Base-by-base conservation (phyloP, 1,284 basidiomycete species). In the Vanrija sp. region DNA sequence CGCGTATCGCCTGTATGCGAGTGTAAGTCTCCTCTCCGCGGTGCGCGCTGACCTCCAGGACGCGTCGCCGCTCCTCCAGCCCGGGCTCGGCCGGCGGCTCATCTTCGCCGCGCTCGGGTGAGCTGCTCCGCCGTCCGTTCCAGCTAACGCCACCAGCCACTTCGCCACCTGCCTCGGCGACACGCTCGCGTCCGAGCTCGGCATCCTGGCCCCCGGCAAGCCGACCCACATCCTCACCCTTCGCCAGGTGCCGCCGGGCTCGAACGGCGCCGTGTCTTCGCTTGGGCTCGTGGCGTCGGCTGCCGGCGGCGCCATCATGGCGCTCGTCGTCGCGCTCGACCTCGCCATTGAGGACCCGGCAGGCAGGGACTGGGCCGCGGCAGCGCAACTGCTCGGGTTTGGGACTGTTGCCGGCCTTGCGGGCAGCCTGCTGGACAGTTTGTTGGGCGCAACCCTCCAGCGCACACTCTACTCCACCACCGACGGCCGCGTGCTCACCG, bases 371-470 rank as follows among this genome's bases (percentile, higher is more conserved):
- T 52, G 44, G 51, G n/a, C 43, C 0, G 28, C 23, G 64, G 83
- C 12, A 57, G 83, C 49, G 55, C 78, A 14, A 26, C 38, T 38
- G 75, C 80, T 86, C 3, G 66, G 73, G 0, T 86, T 85, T 78
- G 89, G 88, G 0, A 78, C 79, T 0, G 70, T 81, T 16, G 84
- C 83, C 1, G 92, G 92, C 5, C 77, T 86, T 10, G 74, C 85
- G 12, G 91, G 91, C 3, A 91, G 88, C 48, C 67, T 89, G 77
- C 71, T 90, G 51, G 92, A 96, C 71, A 92, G 89, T 0, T 46
- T 96, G 3, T 80, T 96, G 12, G 94, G 94, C 2, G 93, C 92
- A 1, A 91, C 89, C 0, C 72, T 95, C 1, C 94, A 98, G 66
- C 79, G 83, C 54, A 93, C 91, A 2, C 82, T 86, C 19, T 96